phyloP scores from a whole-genome alignment of 192 early-diverging fungal species.

The Linnemannia schmuckeri region DNA sequence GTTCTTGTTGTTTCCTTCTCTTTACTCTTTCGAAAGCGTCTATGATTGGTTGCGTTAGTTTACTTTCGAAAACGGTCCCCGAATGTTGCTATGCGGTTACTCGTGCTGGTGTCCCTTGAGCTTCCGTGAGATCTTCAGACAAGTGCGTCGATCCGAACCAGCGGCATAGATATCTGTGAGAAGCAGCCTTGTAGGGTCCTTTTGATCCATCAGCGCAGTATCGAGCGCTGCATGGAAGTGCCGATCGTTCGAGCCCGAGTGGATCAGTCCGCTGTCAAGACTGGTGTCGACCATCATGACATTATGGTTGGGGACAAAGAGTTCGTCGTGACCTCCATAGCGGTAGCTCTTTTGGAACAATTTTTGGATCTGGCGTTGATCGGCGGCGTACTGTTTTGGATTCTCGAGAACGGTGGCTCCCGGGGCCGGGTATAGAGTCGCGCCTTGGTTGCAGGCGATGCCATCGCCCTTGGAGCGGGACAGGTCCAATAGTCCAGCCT shows the following conservation, averaged over 20 bases:
- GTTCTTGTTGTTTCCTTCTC: neutral
- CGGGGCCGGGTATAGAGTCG: slow-evolving; percentile 31
- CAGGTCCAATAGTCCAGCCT: slow-evolving; percentile 42
- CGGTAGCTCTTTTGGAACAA: slow-evolving; percentile 33
- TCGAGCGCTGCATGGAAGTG: slow-evolving; percentile 31
- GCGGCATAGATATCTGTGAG: slow-evolving; percentile 48
- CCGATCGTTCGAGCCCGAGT: slow-evolving; percentile 24
- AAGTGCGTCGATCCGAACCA: slow-evolving; percentile 31
- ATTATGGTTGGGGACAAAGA: slow-evolving; percentile 31
- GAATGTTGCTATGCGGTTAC: neutral
- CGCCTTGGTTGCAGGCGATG: slow-evolving; percentile 30
- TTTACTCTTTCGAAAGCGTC: neutral
- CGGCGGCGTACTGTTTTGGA: neutral
- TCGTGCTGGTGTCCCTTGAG: slow-evolving; percentile 36
- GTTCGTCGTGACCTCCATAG: slow-evolving; percentile 19
- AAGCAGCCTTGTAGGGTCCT: slow-evolving; percentile 23
- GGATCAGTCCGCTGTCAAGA: slow-evolving; percentile 8
- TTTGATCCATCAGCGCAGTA: neutral
- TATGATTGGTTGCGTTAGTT: neutral
- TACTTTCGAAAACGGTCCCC: neutral
- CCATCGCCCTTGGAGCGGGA: slow-evolving; percentile 43
- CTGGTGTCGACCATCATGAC: slow-evolving; percentile 44
- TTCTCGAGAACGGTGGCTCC: slow-evolving; percentile 22
- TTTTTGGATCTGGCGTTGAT: slow-evolving; percentile 10
- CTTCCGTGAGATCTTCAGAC: slow-evolving; percentile 23